Conservation (phyloP, 1,284 basidiomycete species). For the Puccinia novopanici region DNA sequence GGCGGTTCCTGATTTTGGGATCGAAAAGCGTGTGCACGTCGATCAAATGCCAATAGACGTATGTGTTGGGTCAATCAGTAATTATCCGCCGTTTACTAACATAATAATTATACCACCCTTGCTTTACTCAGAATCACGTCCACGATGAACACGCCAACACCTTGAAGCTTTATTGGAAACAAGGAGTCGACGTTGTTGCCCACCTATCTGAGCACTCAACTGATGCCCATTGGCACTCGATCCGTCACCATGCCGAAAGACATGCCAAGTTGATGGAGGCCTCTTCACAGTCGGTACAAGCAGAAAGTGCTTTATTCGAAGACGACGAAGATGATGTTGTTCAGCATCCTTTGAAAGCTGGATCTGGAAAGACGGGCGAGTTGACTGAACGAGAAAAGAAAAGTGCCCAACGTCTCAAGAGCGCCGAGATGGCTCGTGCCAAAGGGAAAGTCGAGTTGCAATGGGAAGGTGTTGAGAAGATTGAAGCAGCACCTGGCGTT, state of each 20-base stretch:
- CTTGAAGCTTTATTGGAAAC: constrained; percentile 74
- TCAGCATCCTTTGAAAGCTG: constrained; percentile 40
- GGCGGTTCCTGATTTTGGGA: constrained; percentile 62
- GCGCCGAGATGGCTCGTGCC: constrained; percentile 37
- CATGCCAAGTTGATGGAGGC: constrained; percentile 76
- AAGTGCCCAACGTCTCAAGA: constrained; percentile 43
- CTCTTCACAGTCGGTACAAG: constrained; percentile 73
- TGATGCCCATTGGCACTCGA: constrained; percentile 81
- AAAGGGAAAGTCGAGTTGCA: constrained; percentile 25
- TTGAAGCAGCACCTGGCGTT: constrained; percentile 48
- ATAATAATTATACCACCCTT: not conserved
- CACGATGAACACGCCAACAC: constrained; percentile 89
- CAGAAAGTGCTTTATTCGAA: constrained; percentile 83
- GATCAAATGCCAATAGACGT: constrained; percentile 98
- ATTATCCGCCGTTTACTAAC: not conserved
- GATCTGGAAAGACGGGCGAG: constrained; percentile 5
- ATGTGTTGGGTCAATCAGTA: constrained; percentile 56
- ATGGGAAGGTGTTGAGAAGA: constrained; percentile 47
- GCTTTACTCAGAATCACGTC: constrained; percentile 71
- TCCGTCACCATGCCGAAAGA: constrained; percentile 81
- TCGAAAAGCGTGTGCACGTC: constrained; percentile 68
- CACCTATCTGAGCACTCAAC: constrained; percentile 86
- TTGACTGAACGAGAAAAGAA: constrained; percentile 37
- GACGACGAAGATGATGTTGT: constrained; percentile 68
- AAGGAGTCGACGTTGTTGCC: constrained; percentile 74